Conservation (phyloP, 257 asterid species). For the Ballota nigra region DNA sequence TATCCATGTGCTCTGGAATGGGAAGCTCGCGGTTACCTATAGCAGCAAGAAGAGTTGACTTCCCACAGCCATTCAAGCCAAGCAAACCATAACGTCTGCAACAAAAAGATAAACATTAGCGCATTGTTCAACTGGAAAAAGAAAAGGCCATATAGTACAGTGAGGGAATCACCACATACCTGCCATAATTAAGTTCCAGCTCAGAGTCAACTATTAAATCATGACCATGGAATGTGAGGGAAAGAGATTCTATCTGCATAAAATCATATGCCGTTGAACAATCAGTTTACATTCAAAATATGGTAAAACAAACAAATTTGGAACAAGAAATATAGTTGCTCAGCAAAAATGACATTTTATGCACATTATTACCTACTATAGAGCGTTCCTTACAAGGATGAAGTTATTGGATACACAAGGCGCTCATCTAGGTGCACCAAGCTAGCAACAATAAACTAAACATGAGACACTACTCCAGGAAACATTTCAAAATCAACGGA, state of each 20-base stretch:
- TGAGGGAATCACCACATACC: conserved; percentile 41
- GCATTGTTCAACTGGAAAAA: not conserved
- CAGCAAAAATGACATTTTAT: conserved; percentile 2
- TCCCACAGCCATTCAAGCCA: conserved; percentile 97
- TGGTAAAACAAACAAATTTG: not conserved
- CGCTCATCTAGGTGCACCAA: conserved; percentile 40
- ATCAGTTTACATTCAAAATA: not conserved
- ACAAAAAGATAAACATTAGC: not conserved
- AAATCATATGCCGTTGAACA: not conserved
- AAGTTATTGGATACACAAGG: conserved; percentile 30
- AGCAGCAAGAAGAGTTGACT: conserved; percentile 92
- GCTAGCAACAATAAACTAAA: conserved; percentile 41
- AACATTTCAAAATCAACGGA: conserved; percentile 4
- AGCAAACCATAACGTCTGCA: conserved; percentile 95
- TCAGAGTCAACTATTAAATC: conserved; percentile 96
- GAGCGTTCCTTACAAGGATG: conserved; percentile 31
- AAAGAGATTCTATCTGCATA: conserved; percentile 88
- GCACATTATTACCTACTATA: conserved; percentile 31
- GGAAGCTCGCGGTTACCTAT: conserved; percentile 93
- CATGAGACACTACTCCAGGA: conserved; percentile 25
- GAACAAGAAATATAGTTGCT: not conserved
- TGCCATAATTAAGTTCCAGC: conserved; percentile 89
- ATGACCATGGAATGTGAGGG: conserved; percentile 97
- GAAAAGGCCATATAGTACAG: not conserved
- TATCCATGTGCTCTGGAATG: conserved; percentile 98